Evolutionary conservation across 1,284 basidiomycete genomes (phyloP).

Genomic region (Phylloboletellus chloephorus): DNA sequence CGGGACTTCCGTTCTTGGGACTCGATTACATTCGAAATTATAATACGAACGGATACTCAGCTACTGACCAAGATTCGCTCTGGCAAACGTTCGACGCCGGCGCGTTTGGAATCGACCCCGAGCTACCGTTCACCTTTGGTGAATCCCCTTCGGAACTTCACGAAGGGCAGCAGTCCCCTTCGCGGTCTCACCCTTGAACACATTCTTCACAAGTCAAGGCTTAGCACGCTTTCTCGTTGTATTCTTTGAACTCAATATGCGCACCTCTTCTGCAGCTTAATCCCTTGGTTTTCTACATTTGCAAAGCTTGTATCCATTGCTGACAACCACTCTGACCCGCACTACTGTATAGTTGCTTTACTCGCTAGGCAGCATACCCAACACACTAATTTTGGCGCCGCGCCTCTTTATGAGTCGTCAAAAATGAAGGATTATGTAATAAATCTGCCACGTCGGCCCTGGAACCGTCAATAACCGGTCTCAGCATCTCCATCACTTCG

Average conservation of each 20-base stretch:
- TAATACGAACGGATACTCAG: slow-evolving; percentile 39
- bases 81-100: slow-evolving; percentile 72
- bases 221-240: slow-evolving; percentile 4
- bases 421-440: no score
- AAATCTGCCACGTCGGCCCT: slow-evolving; percentile 2
- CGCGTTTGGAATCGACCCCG: slow-evolving; percentile 68
- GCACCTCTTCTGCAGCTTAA: not conserved
- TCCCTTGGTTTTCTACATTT: slow-evolving; percentile 6
- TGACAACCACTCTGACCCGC: slow-evolving; percentile 17
- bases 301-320: slow-evolving; percentile 25
- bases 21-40: slow-evolving; percentile 77
- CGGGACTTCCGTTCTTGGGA: slow-evolving; percentile 73
- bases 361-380: slow-evolving; percentile 31
- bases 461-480: slow-evolving; percentile 11
- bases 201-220: not conserved
- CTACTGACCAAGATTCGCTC: slow-evolving; percentile 56
- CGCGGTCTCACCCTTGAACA: slow-evolving; percentile 20
- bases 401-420: slow-evolving; percentile 12
- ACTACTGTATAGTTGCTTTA: slow-evolving; percentile 37
- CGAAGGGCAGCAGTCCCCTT: slow-evolving; percentile 29
- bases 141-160: slow-evolving; percentile 33
- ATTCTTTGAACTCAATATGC: slow-evolving; percentile 18
- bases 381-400: slow-evolving; percentile 21
- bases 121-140: slow-evolving; percentile 58
- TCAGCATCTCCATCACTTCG: no score